Percentiles rank a stretch among this genome's conserved stretches.
phyloP scores from a whole-genome alignment of 2,329 filamentous ascomycete species.

The Colletotrichum siamense region DNA sequence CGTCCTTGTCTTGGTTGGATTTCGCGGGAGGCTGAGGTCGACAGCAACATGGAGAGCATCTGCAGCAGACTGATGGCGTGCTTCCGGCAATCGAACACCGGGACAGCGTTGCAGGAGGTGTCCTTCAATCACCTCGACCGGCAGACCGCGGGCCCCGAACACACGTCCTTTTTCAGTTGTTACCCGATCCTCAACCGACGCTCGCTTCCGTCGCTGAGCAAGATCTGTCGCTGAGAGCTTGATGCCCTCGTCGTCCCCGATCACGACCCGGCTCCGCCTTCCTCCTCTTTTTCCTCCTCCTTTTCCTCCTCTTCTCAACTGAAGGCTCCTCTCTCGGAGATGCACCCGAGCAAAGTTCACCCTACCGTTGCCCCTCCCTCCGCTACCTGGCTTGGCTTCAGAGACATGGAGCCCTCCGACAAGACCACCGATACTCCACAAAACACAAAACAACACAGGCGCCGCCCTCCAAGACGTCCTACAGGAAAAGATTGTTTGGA shows the following conservation, averaged over 20 bases:
- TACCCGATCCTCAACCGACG: constrained; percentile 33
- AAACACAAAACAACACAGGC: constrained; percentile 39
- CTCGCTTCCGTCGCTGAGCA: constrained; percentile 50
- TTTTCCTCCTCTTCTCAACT: constrained; percentile 63
- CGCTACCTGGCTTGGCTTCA: constrained; percentile 82
- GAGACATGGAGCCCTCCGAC: constrained; percentile 67
- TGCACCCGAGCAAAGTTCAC: constrained; percentile 89
- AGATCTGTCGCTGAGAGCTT: constrained; percentile 32
- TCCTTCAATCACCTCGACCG: no score
- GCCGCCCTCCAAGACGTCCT: constrained; percentile 67
- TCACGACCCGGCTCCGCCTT: constrained; percentile 55
- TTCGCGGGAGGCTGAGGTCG: no score
- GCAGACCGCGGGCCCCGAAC: background rate
- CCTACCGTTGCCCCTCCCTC: constrained; percentile 80
- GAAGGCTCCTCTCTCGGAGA: constrained; percentile 78
- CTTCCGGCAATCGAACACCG: no score
- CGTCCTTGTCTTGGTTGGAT: no score
- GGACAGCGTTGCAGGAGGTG: no score
- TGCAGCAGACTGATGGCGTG: no score
- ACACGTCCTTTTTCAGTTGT: constrained; percentile 3
- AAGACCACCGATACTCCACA: constrained; percentile 37
- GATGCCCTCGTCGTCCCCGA: constrained; percentile 37
- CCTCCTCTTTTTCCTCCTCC: constrained; percentile 48
- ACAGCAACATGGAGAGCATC: no score
- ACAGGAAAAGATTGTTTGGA: no score